These are phyloP conservation scores for Aechmea fasciata DNA, from an alignment of 176 grass and related monocot species.

Conservation along the genomic window DNA sequence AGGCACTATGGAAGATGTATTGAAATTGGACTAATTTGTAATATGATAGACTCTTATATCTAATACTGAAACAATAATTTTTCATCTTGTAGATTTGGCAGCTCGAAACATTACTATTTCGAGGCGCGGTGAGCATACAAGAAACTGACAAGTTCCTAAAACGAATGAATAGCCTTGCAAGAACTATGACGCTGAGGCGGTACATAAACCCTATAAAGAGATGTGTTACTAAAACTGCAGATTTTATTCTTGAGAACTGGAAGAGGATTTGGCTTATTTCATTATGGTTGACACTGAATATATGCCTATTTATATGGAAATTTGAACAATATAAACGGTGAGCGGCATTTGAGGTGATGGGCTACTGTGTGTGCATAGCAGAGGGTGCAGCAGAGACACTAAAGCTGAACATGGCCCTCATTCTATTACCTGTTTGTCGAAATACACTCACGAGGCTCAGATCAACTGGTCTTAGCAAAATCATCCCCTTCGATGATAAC, in stretches of 20 bases:
- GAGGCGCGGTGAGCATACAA: conserved; percentile 71
- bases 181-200: conserved; percentile 68
- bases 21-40: not conserved
- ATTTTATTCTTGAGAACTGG: conserved; percentile 94
- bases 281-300: conserved; percentile 54
- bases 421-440: conserved; percentile 86
- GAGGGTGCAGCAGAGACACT: conserved; percentile 87
- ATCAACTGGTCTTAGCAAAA: conserved; percentile 42
- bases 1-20: conserved; percentile 29
- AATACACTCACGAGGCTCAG: conserved; percentile 85
- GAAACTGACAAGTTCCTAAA: conserved; percentile 56
- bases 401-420: conserved; percentile 95
- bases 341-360: conserved; percentile 82
- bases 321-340: conserved; percentile 74
- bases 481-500: conserved; percentile 94
- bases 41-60: too few relatives aligned
- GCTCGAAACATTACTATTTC: conserved; percentile 63
- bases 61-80: not conserved
- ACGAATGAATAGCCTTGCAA: conserved; percentile 56
- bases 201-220: conserved; percentile 57
- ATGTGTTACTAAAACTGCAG: conserved; percentile 43
- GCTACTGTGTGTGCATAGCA: conserved; percentile 73
- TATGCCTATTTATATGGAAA: conserved; percentile 60
- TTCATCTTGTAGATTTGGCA: conserved; percentile 61
- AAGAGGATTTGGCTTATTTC: conserved; percentile 81